A percentile compares a stretch with the other conserved stretches of the same genome.
Evolutionary conservation across 2,329 filamentous ascomycete genomes (phyloP).

Genomic region (Chaetomiaceae sp.): DNA sequence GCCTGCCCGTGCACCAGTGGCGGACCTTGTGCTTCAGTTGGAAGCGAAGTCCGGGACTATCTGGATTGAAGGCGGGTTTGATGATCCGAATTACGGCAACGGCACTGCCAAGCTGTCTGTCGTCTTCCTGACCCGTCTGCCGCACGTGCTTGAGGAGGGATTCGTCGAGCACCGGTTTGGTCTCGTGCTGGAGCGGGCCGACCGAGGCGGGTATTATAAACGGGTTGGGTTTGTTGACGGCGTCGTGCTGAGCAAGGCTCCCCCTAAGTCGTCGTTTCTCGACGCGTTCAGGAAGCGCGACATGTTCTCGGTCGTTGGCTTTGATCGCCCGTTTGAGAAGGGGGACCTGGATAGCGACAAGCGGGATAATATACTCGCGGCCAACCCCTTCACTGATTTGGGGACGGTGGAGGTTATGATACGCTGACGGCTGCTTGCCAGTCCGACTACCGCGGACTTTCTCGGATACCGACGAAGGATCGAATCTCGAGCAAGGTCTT

Average conservation of each 20-base stretch:
- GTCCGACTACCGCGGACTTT: no score
- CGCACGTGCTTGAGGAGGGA: conserved; percentile 14
- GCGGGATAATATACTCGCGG: conserved; percentile 9
- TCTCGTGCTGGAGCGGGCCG: conserved; percentile 7
- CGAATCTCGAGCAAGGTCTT: no score
- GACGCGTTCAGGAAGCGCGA: background rate
- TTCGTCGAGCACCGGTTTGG: conserved; percentile 22
- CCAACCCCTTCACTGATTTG: conserved; percentile 5
- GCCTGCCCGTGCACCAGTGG: conserved; percentile 6
- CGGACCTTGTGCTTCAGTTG: conserved; percentile 5
- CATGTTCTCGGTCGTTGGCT: conserved; percentile 1
- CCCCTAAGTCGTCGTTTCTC: no score
- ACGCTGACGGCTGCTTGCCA: background rate
- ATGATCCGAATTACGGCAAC: background rate
- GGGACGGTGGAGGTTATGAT: conserved; percentile 5
- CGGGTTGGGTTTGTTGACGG: conserved; percentile 17
- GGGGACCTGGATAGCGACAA: conserved; percentile 1
- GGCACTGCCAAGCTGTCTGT: background rate
- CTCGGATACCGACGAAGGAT: no score
- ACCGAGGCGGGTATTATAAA: background rate
- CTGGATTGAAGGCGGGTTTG: conserved; percentile 21
- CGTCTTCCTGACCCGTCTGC: conserved; percentile 17
- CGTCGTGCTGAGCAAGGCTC: conserved; percentile 7
- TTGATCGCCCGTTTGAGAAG: background rate
- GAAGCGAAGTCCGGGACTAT: background rate